phyloP scores from a whole-genome alignment of 2,329 filamentous ascomycete genomes.

The Venturia effusa region DNA sequence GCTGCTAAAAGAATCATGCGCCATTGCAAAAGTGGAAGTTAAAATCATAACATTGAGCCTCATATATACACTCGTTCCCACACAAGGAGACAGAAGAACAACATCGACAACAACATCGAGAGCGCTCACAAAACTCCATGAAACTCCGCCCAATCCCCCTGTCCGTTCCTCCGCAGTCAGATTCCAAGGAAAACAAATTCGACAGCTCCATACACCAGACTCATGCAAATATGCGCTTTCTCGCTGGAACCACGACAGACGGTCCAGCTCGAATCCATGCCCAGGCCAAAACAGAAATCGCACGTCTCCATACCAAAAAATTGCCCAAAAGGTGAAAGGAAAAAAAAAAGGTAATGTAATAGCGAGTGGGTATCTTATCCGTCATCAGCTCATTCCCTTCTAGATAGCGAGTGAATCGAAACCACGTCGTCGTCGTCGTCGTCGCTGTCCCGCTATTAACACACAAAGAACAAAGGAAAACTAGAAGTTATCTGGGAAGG shows the following conservation, averaged over 20 bases:
- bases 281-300: not conserved
- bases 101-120: not conserved
- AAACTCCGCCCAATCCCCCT: not conserved
- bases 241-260: not conserved
- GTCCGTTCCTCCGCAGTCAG: not conserved
- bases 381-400: not conserved
- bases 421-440: not conserved
- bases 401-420: slow-evolving; percentile 1
- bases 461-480: not conserved
- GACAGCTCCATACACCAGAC: not conserved
- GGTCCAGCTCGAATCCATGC: not conserved
- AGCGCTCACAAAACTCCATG: not conserved
- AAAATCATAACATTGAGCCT: not conserved
- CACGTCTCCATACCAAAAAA: not conserved
- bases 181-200: not conserved
- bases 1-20: too few relatives aligned
- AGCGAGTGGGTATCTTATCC: slow-evolving; percentile 4
- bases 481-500: not conserved
- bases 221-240: not conserved
- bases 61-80: not conserved
- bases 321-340: not conserved
- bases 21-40: not conserved
- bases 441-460: not conserved
- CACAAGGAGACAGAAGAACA: not conserved
- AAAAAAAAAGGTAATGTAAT: not conserved